phyloP scores from a whole-genome alignment of 805 yeast species.

The Yarrowia sp. region DNA sequence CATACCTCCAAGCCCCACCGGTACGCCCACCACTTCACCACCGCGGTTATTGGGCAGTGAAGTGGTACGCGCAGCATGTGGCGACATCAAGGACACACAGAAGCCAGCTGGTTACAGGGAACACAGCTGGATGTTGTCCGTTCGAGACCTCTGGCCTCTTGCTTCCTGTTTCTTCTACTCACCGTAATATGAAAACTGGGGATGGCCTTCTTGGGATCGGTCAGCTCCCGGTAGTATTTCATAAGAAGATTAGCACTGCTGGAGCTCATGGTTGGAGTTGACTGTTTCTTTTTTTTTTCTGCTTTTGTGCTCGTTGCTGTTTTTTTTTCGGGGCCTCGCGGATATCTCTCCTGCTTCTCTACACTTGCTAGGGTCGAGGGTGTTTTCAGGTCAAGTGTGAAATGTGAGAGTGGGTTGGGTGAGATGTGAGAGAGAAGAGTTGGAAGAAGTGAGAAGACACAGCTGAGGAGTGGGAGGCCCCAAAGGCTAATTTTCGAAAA shows the following conservation, averaged over 20 bases:
- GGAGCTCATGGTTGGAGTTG: constrained; percentile 40
- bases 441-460: constrained; percentile 29
- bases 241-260: constrained; percentile 66
- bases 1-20: too few relatives aligned
- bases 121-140: too few relatives aligned
- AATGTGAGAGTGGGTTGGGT: background rate
- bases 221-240: constrained; percentile 92
- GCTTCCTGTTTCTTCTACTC: constrained; percentile 38
- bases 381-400: background rate
- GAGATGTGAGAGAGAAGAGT: constrained; percentile 21
- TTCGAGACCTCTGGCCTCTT: background rate
- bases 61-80: too few relatives aligned
- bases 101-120: too few relatives aligned
- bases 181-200: constrained; percentile 72
- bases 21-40: too few relatives aligned
- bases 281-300: background rate
- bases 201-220: constrained; percentile 86
- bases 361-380: too few relatives aligned
- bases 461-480: constrained; percentile 33
- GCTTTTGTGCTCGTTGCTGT: background rate
- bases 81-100: too few relatives aligned
- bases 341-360: too few relatives aligned
- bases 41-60: too few relatives aligned
- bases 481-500: constrained; percentile 1
- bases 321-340: background rate